A percentile compares a stretch with the other conserved stretches of the same genome.
These are phyloP conservation scores for Ottelia alismoides DNA, from an alignment of 106 monocot species.

Conservation along the genomic window DNA sequence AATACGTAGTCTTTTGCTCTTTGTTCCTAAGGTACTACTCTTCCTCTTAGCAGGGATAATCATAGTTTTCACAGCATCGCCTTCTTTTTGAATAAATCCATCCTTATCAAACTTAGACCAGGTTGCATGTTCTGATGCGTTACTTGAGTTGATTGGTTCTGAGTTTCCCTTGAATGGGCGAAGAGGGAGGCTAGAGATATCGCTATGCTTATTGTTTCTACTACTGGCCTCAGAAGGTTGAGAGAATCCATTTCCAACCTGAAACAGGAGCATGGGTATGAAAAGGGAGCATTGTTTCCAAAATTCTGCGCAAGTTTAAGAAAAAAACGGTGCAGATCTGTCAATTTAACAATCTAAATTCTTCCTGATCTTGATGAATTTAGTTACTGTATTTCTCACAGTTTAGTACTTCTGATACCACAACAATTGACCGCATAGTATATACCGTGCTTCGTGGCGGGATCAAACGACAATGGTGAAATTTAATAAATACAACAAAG, in stretches of 20 bases:
- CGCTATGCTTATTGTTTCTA: constrained; percentile 16
- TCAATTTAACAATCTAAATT: too few relatives aligned
- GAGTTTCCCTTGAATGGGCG: constrained; percentile 23
- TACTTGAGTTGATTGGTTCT: constrained; percentile 28
- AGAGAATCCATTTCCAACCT: constrained; percentile 42
- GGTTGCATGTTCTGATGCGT: constrained; percentile 24
- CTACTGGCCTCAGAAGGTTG: constrained; percentile 23
- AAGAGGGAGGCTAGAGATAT: constrained; percentile 18
- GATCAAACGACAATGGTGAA: too few relatives aligned
- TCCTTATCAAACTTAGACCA: constrained; percentile 35
- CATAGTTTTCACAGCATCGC: constrained; percentile 20
- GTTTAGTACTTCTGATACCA: too few relatives aligned
- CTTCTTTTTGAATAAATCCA: constrained; percentile 50
- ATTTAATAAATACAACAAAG: too few relatives aligned
- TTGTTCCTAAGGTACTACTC: constrained; percentile 41
- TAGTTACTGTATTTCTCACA: too few relatives aligned
- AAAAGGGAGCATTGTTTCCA: too few relatives aligned
- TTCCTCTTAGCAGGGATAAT: constrained; percentile 39
- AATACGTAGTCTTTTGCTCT: constrained; percentile 72
- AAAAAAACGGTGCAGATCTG: too few relatives aligned
- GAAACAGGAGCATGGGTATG: too few relatives aligned
- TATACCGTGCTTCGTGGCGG: too few relatives aligned
- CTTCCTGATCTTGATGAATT: too few relatives aligned
- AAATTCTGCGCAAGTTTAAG: too few relatives aligned
- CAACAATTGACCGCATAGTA: too few relatives aligned